Conservation (phyloP, 768 basidiomycete genomes). For the Mycena chlorophos region DNA sequence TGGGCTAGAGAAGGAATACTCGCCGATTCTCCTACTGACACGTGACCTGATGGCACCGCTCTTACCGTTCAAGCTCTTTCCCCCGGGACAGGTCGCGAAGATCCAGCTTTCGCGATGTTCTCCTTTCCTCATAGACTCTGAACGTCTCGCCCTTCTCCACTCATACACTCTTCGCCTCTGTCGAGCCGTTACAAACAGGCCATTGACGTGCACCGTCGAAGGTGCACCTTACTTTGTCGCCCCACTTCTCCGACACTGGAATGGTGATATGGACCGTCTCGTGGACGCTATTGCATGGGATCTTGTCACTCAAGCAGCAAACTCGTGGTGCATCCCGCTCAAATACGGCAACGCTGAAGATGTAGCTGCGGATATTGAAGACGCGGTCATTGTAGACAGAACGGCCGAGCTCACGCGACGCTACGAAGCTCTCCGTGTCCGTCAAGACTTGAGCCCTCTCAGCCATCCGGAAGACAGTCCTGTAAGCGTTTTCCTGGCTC, state of each 20-base stretch:
- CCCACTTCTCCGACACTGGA: constrained; percentile 51
- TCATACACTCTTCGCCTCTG: constrained; percentile 65
- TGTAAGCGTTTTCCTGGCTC: constrained; percentile 42
- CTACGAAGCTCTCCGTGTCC: constrained; percentile 56
- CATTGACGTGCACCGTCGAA: constrained; percentile 53
- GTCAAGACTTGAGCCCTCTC: constrained; percentile 70
- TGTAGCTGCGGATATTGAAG: constrained; percentile 49
- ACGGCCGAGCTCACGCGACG: constrained; percentile 74
- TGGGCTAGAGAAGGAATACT: constrained; percentile 38
- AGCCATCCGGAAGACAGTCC: constrained; percentile 66
- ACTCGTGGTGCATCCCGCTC: constrained; percentile 53
- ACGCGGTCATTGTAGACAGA: constrained; percentile 75
- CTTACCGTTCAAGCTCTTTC: constrained; percentile 58
- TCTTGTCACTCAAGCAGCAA: constrained; percentile 50
- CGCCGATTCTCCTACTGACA: constrained; percentile 67
- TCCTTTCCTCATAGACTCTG: constrained; percentile 49
- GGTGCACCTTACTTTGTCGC: constrained; percentile 67
- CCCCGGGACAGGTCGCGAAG: constrained; percentile 44
- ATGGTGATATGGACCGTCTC: constrained; percentile 21
- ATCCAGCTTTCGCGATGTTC: constrained; percentile 48
- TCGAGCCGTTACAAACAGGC: constrained; percentile 67
- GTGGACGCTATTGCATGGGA: constrained; percentile 62
- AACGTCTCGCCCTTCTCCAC: constrained; percentile 49
- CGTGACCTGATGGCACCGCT: constrained; percentile 64
- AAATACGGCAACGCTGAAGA: constrained; percentile 36